A percentile compares a stretch with the other conserved stretches of the same genome.
Evolutionary conservation across 202 grass and related monocot species (phyloP).

Genomic region (Miscanthus sacchariflorus): DNA sequence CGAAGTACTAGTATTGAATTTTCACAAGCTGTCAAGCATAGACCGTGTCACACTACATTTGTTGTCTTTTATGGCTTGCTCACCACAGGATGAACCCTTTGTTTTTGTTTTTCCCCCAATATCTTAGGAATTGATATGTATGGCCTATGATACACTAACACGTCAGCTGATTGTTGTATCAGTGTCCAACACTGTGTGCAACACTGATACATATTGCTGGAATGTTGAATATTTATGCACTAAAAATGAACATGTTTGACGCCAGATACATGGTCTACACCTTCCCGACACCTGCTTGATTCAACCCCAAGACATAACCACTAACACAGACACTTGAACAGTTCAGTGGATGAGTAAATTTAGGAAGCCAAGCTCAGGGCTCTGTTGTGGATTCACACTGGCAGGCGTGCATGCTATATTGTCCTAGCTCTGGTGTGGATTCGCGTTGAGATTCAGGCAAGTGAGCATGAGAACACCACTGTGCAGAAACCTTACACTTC

Average conservation of each 20-base stretch:
- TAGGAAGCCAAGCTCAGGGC: not conserved
- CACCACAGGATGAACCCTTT: not conserved
- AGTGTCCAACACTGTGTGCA: not conserved
- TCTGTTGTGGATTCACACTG: not conserved
- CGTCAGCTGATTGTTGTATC: not conserved
- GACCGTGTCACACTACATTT: not conserved
- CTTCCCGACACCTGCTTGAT: not conserved
- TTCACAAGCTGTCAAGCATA: not conserved
- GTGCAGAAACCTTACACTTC: not conserved
- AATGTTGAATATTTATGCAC: not conserved
- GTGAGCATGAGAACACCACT: not conserved
- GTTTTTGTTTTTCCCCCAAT: not conserved
- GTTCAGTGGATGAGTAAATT: not conserved
- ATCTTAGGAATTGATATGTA: not conserved
- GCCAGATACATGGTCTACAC: not conserved
- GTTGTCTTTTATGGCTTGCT: not conserved
- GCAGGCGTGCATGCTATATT: not conserved
- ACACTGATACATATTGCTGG: too few relatives aligned
- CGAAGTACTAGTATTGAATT: not conserved
- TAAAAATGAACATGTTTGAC: not conserved
- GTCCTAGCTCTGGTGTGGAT: not conserved
- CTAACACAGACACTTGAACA: not conserved
- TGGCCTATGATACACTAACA: not conserved
- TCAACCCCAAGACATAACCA: not conserved
- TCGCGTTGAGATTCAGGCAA: not conserved